These are phyloP conservation scores for Solanum piurae DNA, from an alignment of 257 asterid species.

Conservation along the genomic window DNA sequence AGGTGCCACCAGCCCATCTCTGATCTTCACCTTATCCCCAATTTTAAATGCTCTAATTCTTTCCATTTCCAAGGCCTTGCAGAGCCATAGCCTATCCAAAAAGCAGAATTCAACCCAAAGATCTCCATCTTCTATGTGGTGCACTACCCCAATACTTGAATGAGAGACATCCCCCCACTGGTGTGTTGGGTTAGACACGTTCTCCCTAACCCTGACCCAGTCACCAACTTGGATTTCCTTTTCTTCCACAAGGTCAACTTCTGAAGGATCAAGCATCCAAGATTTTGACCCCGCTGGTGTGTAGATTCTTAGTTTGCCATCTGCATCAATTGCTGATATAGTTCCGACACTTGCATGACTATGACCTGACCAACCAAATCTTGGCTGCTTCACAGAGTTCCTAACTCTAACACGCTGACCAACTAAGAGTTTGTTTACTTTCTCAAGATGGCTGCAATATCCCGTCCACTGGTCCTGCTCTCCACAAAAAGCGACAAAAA, in stretches of 20 bases:
- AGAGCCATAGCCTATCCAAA: conserved; percentile 78
- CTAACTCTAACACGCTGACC: conserved; percentile 72
- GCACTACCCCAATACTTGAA: conserved; percentile 83
- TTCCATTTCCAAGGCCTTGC: conserved; percentile 72
- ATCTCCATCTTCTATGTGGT: conserved; percentile 78
- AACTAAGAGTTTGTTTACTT: conserved; percentile 34
- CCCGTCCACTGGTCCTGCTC: conserved; percentile 90
- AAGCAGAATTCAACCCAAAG: conserved; percentile 92
- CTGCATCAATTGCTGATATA: conserved; percentile 79
- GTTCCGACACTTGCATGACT: conserved; percentile 65
- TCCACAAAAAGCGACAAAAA: conserved; percentile 75
- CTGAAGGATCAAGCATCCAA: conserved; percentile 91
- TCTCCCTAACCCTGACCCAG: conserved; percentile 74
- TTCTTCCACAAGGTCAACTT: conserved; percentile 73
- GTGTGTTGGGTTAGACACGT: conserved; percentile 56
- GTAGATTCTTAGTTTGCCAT: conserved; percentile 85
- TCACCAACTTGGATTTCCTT: conserved; percentile 48
- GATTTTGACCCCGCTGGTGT: conserved; percentile 81
- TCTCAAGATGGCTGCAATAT: conserved; percentile 32
- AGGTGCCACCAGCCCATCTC: conserved; percentile 69
- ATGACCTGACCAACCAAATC: conserved; percentile 97
- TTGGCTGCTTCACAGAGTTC: conserved; percentile 59
- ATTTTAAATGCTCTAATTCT: conserved; percentile 48
- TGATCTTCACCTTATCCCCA: conserved; percentile 81
- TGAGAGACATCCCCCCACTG: conserved; percentile 84